These are phyloP conservation scores for Scutellaria barbata DNA, from an alignment of 257 asterid genomes.

Conservation along the genomic window DNA sequence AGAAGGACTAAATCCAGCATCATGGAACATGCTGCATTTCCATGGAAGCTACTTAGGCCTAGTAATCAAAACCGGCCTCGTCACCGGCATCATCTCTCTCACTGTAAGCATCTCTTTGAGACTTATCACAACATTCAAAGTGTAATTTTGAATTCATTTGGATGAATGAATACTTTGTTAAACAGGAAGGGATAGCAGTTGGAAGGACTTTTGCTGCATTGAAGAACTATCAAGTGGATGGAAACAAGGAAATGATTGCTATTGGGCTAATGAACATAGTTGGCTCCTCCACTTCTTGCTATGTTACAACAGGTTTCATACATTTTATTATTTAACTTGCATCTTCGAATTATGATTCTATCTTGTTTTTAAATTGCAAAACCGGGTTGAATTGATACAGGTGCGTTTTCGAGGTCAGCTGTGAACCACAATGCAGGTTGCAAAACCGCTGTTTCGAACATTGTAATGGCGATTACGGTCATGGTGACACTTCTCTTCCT, in stretches of 20 bases:
- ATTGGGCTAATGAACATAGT: slow-evolving; percentile 76
- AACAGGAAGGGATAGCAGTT: slow-evolving; percentile 83
- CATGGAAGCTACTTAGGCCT: slow-evolving; percentile 62
- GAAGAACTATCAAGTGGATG: slow-evolving; percentile 80
- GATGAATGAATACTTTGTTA: not conserved
- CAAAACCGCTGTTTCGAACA: slow-evolving; percentile 74
- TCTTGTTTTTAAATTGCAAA: no score
- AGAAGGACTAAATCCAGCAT: slow-evolving; percentile 76
- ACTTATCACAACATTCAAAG: no score
- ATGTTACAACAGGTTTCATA: slow-evolving; percentile 63
- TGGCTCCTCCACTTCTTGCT: slow-evolving; percentile 78
- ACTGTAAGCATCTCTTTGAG: slow-evolving; percentile 52
- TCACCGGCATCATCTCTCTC: slow-evolving; percentile 77
- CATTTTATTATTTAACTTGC: no score
- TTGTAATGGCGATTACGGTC: slow-evolving; percentile 74
- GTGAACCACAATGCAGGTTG: slow-evolving; percentile 88
- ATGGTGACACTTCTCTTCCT: slow-evolving; percentile 80
- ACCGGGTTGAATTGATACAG: slow-evolving; percentile 32
- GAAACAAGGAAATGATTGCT: slow-evolving; percentile 87
- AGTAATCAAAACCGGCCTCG: slow-evolving; percentile 64
- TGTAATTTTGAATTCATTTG: not conserved
- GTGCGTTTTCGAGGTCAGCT: slow-evolving; percentile 81
- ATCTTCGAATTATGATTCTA: not conserved
- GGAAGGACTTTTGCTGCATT: slow-evolving; percentile 86
- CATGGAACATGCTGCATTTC: slow-evolving; percentile 76